Base-by-base conservation (phyloP, 805 yeast genomes). In the Nakazawaea pomicola region DNA sequence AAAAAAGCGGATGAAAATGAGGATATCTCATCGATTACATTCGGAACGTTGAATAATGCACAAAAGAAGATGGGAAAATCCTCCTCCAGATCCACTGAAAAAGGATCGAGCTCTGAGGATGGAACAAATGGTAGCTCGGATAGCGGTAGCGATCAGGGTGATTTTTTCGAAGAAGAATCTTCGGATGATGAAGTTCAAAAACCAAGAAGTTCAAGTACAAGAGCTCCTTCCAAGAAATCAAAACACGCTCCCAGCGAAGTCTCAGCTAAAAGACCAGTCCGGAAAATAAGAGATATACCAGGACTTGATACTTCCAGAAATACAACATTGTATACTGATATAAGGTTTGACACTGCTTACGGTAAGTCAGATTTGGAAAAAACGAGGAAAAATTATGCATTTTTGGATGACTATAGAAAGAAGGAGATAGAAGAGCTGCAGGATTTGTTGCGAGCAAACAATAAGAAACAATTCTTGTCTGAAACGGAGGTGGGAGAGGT, bases 191-290 rank as follows among this genome's bases (percentile, higher is more conserved):
- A 34, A 4, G 31, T 29, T 23, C 17, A 33, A 16, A 29, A 20
- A 15, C 43, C 43, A n/a, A n/a, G n/a, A n/a, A n/a, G n/a, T 6
- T 50, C 41, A 37, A 29, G 29, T 34, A 32, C 45, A 43, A 29
- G 33, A 29, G 35, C 18, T 21, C 44, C n/a, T 36, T 38, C 39
- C 45, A 71, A 70, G 50, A 74, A 67, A 51, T 70, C 62, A 47
- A 91, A 90, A 56, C 96, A 91, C 65, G 96, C 95, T 0, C 99
- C 99, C 10, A 64, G 78, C 2, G 97, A 86, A 55, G 54, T 76
- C 19, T 83, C 93, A 6, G 67, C 95, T 0, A 88, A 83, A 58
- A 73, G 64, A 48, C 83, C 80, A 14, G 95, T 83, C 0, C 66
- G 87, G 0, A 68, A 70, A 48, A 67, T 87, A 28, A 71, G 98